Evolutionary conservation across 306 rosid species (phyloP), one percentile per base, ranked within the genome.

Genomic region (Ziziphus jujuba): DNA sequence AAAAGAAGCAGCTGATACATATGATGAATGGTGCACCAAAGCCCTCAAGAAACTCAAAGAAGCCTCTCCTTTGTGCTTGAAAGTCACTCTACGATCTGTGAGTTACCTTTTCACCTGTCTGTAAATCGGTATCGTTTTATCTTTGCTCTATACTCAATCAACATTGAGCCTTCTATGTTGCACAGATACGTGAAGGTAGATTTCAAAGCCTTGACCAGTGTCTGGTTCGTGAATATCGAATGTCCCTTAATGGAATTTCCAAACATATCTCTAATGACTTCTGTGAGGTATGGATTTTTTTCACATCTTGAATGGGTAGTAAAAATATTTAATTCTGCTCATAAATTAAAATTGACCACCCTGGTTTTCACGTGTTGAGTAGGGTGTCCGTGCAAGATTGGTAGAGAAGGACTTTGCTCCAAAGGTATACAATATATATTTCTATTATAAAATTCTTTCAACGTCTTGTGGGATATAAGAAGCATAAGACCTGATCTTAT

Each of bases 101-200:
- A 88, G 99, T 85, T 53, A 9, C 52, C 35, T 4, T n/a, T 20
- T 62, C 53, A 63, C 72, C 47, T 34, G 55, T 34, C 35, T 10
- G 22, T 20, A 69, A 65, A 9, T 61, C 34, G 59, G 63, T 62
- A 63, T 81, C 67, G 51, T 21, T 49, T 61, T 61, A 38, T 70
- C 38, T 56, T 66, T 65, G 21, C n/a, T 49, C 48, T 22, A 43
- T 17, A 0, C 45, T 58, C 14, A n/a, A 35, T 56, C 22, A 21
- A 9, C 69, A 11, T 65, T 57, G 70, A 61, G 80, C 84, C 69
- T 74, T 59, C 59, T 57, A 48, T 66, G 1, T 49, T 50, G 66
- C 76, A 66, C 63, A 95, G 99, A 95, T 90, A 58, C 95, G 99
- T 5, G 96, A 95, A 76, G 96, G 97, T 68, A 85, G 99, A 82